These are phyloP conservation scores for Inonotus hispidus DNA, from an alignment of 1,284 basidiomycete species.

Conservation along the genomic window DNA sequence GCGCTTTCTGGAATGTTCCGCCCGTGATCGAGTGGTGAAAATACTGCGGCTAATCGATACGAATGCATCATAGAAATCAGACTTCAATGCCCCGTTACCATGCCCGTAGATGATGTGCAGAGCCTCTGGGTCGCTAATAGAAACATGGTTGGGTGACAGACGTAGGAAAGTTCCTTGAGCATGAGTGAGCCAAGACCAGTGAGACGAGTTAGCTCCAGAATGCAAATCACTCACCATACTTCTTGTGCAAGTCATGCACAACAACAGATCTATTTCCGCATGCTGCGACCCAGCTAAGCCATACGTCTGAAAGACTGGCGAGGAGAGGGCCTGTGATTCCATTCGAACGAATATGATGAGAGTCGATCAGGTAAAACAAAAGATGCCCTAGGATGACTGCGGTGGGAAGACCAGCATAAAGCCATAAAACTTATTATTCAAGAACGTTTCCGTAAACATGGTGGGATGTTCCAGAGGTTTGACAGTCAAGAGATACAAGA, in stretches of 20 bases:
- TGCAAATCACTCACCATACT: constrained; percentile 52
- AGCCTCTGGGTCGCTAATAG: constrained; percentile 75
- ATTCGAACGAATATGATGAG: constrained; percentile 45
- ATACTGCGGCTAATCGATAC: constrained; percentile 30
- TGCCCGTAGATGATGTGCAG: constrained; percentile 74
- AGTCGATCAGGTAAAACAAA: constrained; percentile 54
- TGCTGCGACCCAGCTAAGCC: constrained; percentile 65
- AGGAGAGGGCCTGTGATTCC: constrained; percentile 67
- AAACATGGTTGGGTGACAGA: constrained; percentile 83
- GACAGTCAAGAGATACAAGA: background rate
- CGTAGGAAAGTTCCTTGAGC: constrained; percentile 71
- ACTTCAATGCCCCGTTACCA: constrained; percentile 60
- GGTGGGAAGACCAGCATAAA: background rate
- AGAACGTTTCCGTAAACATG: background rate
- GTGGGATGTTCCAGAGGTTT: background rate
- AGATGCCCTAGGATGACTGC: constrained; percentile 38
- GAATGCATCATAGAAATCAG: constrained; percentile 44
- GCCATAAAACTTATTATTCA: background rate
- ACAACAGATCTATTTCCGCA: constrained; percentile 71
- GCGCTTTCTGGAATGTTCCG: constrained; percentile 47
- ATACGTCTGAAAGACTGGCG: constrained; percentile 73
- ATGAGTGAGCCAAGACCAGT: background rate
- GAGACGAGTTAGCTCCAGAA: too few relatives aligned
- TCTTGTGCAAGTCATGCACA: constrained; percentile 72
- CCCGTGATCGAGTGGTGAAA: constrained; percentile 45